phyloP scores from a whole-genome alignment of 225 moss, liverwort and hornwort species.

The Climacium dendroides region DNA sequence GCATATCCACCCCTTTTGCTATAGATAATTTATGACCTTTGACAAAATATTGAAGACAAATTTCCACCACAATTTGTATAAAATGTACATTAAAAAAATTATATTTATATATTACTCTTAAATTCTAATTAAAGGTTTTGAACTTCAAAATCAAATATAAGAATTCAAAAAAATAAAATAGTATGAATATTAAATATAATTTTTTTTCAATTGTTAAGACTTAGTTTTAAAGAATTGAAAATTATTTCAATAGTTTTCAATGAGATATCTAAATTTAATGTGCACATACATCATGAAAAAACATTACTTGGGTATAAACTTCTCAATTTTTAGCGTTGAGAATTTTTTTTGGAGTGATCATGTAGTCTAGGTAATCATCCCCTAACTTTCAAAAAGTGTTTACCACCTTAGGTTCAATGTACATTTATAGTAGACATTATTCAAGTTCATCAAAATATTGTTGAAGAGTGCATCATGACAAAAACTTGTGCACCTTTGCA shows the following conservation, averaged over 20 bases:
- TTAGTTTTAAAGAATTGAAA: not conserved
- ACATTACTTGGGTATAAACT: not conserved
- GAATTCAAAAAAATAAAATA: not conserved
- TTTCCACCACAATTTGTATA: not conserved
- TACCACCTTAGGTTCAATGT: not conserved
- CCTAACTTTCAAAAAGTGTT: not conserved
- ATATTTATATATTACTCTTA: not conserved
- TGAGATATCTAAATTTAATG: not conserved
- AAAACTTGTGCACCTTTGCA: not conserved
- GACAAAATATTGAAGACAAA: not conserved
- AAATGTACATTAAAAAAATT: too few species aligned
- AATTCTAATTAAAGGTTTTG: too few species aligned
- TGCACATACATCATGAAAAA: accelerated
- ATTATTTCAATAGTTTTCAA: not conserved
- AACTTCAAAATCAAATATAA: not conserved
- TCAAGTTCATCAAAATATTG: not conserved
- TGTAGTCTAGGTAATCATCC: not conserved
- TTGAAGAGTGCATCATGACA: not conserved
- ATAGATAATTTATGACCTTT: not conserved
- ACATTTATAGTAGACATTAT: not conserved
- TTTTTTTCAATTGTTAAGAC: not conserved
- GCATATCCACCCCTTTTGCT: not conserved
- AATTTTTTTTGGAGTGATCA: not conserved
- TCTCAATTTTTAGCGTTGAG: not conserved
- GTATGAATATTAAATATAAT: not conserved